Conservation (phyloP, 495 filamentous ascomycete species). For the Patellaria atrata region DNA sequence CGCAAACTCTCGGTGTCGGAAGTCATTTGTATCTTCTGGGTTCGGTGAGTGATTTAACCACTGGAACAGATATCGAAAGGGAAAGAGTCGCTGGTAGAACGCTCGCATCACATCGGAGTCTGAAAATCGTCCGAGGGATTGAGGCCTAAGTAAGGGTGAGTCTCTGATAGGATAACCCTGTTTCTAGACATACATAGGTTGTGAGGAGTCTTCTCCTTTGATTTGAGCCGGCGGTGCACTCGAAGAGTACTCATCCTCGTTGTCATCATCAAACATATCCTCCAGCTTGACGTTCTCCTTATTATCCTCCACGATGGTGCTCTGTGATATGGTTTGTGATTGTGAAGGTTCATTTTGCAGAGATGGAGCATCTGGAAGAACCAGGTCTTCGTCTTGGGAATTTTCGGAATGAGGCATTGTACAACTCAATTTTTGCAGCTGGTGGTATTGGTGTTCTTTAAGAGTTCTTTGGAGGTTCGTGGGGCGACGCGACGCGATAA, state of each 20-base stretch:
- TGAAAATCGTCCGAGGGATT: slow-evolving; percentile 28
- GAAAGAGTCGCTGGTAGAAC: slow-evolving; percentile 93
- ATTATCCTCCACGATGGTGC: slow-evolving; percentile 1
- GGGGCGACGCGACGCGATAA: too few relatives aligned
- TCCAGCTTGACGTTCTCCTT: slow-evolving; percentile 54
- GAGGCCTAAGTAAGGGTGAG: background rate
- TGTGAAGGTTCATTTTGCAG: background rate
- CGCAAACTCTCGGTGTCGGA: slow-evolving; percentile 85
- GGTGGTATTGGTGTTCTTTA: background rate
- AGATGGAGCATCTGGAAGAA: slow-evolving; percentile 1
- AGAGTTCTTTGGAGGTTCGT: background rate
- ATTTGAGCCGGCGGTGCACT: slow-evolving; percentile 32
- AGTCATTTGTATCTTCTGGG: slow-evolving; percentile 75
- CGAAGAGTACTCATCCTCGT: slow-evolving; percentile 64
- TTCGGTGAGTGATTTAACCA: slow-evolving; percentile 91
- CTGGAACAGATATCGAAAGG: slow-evolving; percentile 88
- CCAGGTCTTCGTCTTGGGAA: too few relatives aligned
- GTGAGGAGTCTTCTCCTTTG: slow-evolving; percentile 30
- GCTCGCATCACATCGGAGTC: slow-evolving; percentile 73
- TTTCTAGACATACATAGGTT: slow-evolving; percentile 31
- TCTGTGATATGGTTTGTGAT: slow-evolving; percentile 1
- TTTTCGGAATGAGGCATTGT: slow-evolving; percentile 22
- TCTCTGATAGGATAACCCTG: background rate
- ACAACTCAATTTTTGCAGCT: background rate
- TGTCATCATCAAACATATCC: slow-evolving; percentile 63